Evolutionary conservation across 768 basidiomycete genomes (phyloP).

Genomic region (Lentinus tigrinus): DNA sequence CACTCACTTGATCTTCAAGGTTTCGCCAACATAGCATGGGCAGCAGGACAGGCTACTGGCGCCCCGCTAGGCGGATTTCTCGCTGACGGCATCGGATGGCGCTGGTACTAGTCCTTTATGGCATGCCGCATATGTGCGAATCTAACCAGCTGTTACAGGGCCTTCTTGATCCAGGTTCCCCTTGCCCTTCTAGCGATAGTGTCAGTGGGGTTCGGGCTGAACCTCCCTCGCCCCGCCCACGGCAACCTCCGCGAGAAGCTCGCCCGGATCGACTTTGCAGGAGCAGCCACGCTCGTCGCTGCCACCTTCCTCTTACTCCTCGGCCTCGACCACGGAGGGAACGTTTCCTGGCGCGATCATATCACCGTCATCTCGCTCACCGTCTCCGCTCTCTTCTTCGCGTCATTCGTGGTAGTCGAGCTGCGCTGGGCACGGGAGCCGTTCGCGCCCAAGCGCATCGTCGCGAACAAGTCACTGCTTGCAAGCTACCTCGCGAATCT

Average conservation of each 20-base stretch:
- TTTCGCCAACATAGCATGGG: conserved; percentile 58
- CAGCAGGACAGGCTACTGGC: conserved; percentile 55
- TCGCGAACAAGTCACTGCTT: conserved; percentile 47
- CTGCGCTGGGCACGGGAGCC: conserved; percentile 53
- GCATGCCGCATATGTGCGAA: background rate
- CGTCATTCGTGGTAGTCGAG: conserved; percentile 46
- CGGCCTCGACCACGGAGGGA: conserved; percentile 46
- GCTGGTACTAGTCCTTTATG: conserved; percentile 42
- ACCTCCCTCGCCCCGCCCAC: conserved; percentile 43
- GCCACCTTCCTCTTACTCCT: conserved; percentile 57
- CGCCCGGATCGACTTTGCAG: conserved; percentile 61
- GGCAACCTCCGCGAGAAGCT: conserved; percentile 50
- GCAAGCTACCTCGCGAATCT: conserved; percentile 60
- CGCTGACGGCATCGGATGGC: conserved; percentile 65
- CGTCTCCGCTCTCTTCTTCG: conserved; percentile 13
- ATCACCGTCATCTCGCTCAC: conserved; percentile 22
- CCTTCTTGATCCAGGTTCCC: conserved; percentile 62
- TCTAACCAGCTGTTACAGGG: conserved; percentile 31
- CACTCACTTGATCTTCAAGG: conserved; percentile 31
- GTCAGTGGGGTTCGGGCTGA: conserved; percentile 53
- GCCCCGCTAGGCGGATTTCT: conserved; percentile 65
- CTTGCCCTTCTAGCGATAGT: conserved; percentile 51
- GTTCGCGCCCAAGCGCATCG: conserved; percentile 56
- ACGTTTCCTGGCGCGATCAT: conserved; percentile 29
- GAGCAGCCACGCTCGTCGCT: conserved; percentile 54